A percentile compares a stretch with the other conserved stretches of the same genome.
phyloP scores from a whole-genome alignment of 2,329 filamentous ascomycete species.

The Ophiocordyceps robertsii region DNA sequence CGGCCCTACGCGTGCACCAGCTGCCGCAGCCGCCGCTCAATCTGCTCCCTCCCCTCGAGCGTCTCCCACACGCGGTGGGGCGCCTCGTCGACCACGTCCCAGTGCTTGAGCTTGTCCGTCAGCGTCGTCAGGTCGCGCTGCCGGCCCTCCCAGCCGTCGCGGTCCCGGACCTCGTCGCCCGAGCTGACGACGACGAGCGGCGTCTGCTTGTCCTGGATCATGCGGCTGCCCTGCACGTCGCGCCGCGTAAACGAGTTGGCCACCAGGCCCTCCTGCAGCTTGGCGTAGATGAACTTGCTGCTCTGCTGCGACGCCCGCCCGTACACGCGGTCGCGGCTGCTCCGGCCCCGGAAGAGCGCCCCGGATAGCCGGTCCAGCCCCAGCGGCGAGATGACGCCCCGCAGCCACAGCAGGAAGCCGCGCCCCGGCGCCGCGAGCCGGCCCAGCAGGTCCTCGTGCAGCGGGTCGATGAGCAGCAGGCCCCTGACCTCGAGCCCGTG shows the following conservation, averaged over 20 bases:
- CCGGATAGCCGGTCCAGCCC: slow-evolving; percentile 70
- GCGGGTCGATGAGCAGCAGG: slow-evolving; percentile 71
- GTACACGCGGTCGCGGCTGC: slow-evolving; percentile 71
- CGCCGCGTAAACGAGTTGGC: slow-evolving; percentile 72
- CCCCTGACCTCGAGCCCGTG: slow-evolving; percentile 64
- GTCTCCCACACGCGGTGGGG: slow-evolving; percentile 81
- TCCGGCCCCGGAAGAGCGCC: slow-evolving; percentile 70
- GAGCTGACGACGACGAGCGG: slow-evolving; percentile 75
- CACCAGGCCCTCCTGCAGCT: slow-evolving; percentile 85
- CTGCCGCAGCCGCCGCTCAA: slow-evolving; percentile 68
- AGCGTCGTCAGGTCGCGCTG: slow-evolving; percentile 74
- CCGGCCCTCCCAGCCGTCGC: slow-evolving; percentile 65
- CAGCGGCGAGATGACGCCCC: slow-evolving; percentile 74
- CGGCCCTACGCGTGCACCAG: slow-evolving; percentile 37
- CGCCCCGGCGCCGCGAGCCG: slow-evolving; percentile 51
- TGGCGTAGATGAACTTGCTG: slow-evolving; percentile 77
- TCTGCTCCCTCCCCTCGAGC: slow-evolving; percentile 52
- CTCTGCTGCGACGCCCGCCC: slow-evolving; percentile 66
- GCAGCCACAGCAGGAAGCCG: slow-evolving; percentile 78
- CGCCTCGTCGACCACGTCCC: slow-evolving; percentile 78
- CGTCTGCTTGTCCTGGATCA: slow-evolving; percentile 64
- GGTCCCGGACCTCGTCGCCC: slow-evolving; percentile 52
- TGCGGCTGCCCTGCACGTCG: slow-evolving; percentile 64
- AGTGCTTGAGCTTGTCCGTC: slow-evolving; percentile 64
- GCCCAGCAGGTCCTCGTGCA: slow-evolving; percentile 76